Base-by-base conservation (phyloP, 768 basidiomycete genomes). In the Lyophyllum semitale region DNA sequence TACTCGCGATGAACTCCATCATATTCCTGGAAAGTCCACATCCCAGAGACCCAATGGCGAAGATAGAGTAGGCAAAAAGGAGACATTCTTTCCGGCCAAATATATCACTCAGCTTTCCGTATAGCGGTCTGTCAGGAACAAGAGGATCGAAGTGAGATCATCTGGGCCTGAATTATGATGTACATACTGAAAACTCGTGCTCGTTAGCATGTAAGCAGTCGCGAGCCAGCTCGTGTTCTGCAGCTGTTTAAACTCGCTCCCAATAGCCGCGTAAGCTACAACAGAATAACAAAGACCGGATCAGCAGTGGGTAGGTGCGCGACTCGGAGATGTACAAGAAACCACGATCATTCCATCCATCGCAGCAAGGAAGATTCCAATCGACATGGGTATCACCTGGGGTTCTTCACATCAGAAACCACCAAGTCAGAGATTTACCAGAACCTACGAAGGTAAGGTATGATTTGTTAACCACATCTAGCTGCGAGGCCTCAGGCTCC, bases 191-290 rank as follows among this genome's bases (percentile, higher is more conserved):
- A 86, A 83, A 54, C 79, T 82, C 0, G 84, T 82, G 37, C 82
- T 68, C 0, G 84, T 83, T 51, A 87, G 65, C 71, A 87, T 76
- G 61, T 86, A 86, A 0, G 80, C 79, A 0, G 84, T 86, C 4
- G 84, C 81, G 26, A 87, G 83, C 84, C 84, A 87, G 58, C 84
- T 84, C 0, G 84, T 84, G 53, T 80, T 85, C 55, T 86, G 82
- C 3, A 87, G 74, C 63, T 84, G 77, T 5, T 84, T 77, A 5
- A 87, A 68, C 58, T 86, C 84, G 61, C 78, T 82, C 22, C 82
- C 82, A 52, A 84, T 84, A 0, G 78, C 70, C 9, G 82, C 80
- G 57, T 81, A 83, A 0, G 81, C 79, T 79, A 51, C 17, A 25
- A 43, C 54, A 30, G 37, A 25, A 32, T 48, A 17, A 18, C 45